Conservation (phyloP, 2,329 filamentous ascomycete genomes). For the Aspergillus glaucus region DNA sequence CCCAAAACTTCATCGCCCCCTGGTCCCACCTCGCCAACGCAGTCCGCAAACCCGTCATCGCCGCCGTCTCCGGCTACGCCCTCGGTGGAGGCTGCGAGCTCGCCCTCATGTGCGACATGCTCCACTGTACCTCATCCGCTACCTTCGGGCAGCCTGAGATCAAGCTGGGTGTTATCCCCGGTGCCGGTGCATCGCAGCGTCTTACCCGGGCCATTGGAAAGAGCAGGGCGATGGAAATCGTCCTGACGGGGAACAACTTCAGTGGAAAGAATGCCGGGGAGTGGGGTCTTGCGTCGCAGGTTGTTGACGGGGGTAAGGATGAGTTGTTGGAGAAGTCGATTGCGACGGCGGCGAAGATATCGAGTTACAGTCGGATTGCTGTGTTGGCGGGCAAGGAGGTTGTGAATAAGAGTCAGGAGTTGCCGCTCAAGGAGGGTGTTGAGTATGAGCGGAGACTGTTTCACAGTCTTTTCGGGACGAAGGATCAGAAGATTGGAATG, state of each 20-base stretch:
- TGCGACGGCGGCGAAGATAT: slow-evolving; percentile 82
- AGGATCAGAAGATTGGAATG: slow-evolving; percentile 97
- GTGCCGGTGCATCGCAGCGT: slow-evolving; percentile 84
- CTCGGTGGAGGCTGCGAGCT: slow-evolving; percentile 94
- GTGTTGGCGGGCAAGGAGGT: slow-evolving; percentile 91
- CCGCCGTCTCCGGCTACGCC: slow-evolving; percentile 89
- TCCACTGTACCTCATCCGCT: slow-evolving; percentile 80
- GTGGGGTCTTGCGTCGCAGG: slow-evolving; percentile 83
- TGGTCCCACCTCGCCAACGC: slow-evolving; percentile 82
- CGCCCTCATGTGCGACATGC: slow-evolving; percentile 92
- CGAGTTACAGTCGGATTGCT: slow-evolving; percentile 77
- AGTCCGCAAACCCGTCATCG: slow-evolving; percentile 90
- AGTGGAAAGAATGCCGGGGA: slow-evolving; percentile 74
- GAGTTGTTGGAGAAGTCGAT: slow-evolving; percentile 75
- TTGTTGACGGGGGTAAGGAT: slow-evolving; percentile 69
- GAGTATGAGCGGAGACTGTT: slow-evolving; percentile 93
- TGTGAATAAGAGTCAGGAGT: slow-evolving; percentile 97
- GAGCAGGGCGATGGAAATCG: slow-evolving; percentile 82
- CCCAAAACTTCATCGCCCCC: slow-evolving; percentile 83
- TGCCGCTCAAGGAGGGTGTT: slow-evolving; percentile 78
- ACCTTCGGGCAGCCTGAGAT: slow-evolving; percentile 97
- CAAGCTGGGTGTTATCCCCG: slow-evolving; percentile 87
- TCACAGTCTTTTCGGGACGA: slow-evolving; percentile 84
- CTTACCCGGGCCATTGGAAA: slow-evolving; percentile 78
- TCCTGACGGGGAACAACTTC: slow-evolving; percentile 80